Evolutionary conservation across 768 basidiomycete genomes (phyloP).

Genomic region (Royoungia palumana): DNA sequence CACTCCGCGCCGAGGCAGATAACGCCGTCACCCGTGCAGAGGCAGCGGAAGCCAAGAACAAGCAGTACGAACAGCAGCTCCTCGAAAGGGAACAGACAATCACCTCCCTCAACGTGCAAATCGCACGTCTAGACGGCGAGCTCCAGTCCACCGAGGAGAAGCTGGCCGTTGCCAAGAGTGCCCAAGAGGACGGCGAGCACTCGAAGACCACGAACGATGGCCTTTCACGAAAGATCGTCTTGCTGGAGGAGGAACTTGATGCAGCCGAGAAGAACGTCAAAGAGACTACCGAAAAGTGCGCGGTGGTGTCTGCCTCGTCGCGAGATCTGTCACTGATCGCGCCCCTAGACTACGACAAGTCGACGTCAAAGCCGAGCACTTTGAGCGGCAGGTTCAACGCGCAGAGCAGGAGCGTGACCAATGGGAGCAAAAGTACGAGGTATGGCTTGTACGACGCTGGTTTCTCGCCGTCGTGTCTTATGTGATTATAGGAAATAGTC

Average conservation of each 20-base stretch:
- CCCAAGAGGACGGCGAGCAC: slow-evolving; percentile 63
- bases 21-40: slow-evolving; percentile 79
- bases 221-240: slow-evolving; percentile 77
- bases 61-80: slow-evolving; percentile 67
- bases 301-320: slow-evolving; percentile 20
- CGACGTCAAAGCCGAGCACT: slow-evolving; percentile 98
- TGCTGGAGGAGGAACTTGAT: slow-evolving; percentile 95
- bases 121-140: slow-evolving; percentile 60
- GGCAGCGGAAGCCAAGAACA: slow-evolving; percentile 78
- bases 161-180: slow-evolving; percentile 61
- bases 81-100: slow-evolving; percentile 86
- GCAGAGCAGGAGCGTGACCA: slow-evolving; percentile 87
- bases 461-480: slow-evolving; percentile 1
- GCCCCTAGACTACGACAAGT: slow-evolving; percentile 80
- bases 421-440: slow-evolving; percentile 96
- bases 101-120: slow-evolving; percentile 70
- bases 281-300: slow-evolving; percentile 95
- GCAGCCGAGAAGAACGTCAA: slow-evolving; percentile 94
- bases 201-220: slow-evolving; percentile 71
- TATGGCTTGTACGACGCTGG: slow-evolving; percentile 33
- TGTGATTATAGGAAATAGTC: slow-evolving; percentile 54
- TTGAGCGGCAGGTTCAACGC: slow-evolving; percentile 85
- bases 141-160: slow-evolving; percentile 69
- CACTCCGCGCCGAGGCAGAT: slow-evolving; percentile 85
- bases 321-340: slow-evolving; percentile 18